Conservation (phyloP, 2,329 filamentous ascomycete genomes). For the Thelonectria discophora region DNA sequence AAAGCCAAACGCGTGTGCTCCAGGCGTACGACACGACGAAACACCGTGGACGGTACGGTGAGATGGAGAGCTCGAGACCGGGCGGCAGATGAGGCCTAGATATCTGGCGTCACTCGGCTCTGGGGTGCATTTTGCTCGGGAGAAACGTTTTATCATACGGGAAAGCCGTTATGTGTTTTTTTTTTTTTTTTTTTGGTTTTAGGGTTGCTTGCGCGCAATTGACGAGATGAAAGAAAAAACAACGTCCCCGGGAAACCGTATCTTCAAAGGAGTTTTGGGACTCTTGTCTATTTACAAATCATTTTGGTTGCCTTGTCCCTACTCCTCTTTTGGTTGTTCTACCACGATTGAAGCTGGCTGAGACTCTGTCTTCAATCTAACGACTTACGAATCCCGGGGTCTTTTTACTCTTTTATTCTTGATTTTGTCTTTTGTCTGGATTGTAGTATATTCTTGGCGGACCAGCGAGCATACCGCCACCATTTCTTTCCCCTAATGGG, state of each 20-base stretch:
- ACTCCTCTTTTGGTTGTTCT: slow-evolving; percentile 8
- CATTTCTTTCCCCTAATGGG: no score
- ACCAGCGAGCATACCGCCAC: no score
- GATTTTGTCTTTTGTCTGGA: no score
- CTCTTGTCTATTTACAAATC: slow-evolving; percentile 33
- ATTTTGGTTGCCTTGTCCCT: slow-evolving; percentile 12
- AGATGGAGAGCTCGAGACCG: slow-evolving; percentile 75
- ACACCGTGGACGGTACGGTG: slow-evolving; percentile 89
- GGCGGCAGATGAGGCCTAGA: slow-evolving; percentile 38
- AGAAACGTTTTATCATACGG: no score
- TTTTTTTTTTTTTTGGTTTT: no score
- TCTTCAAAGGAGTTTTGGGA: slow-evolving; percentile 42
- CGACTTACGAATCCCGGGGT: no score
- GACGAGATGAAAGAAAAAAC: slow-evolving; percentile 39
- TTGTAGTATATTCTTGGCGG: no score
- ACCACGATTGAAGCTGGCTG: slow-evolving; percentile 14
- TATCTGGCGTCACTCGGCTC: no score
- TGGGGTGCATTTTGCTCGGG: no score
- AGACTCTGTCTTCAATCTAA: background rate
- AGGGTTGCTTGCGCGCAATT: no score
- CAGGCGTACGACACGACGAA: slow-evolving; percentile 98
- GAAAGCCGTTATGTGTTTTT: no score
- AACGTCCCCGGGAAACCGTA: slow-evolving; percentile 17
- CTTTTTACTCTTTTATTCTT: no score
- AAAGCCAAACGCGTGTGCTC: slow-evolving; percentile 91